Percentiles rank a stretch among this genome's conserved stretches.
Evolutionary conservation across 805 yeast species (phyloP).

Genomic region (Candida coquimbonensis): DNA sequence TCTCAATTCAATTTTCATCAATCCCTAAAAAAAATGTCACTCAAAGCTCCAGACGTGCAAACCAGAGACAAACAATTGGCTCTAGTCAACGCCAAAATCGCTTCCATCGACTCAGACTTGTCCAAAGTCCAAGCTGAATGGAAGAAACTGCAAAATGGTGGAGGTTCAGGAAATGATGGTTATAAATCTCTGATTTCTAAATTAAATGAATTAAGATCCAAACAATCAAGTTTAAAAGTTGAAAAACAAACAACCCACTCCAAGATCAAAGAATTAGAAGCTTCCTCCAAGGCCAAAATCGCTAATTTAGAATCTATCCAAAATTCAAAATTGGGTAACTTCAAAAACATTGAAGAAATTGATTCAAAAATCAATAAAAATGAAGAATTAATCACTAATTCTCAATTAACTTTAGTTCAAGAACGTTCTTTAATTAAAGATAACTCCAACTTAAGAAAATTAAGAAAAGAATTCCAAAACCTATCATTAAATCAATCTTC

Average conservation of each 20-base stretch:
- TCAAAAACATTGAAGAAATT: slow-evolving; percentile 61
- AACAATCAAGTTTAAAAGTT: slow-evolving; percentile 40
- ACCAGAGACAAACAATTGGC: slow-evolving; percentile 42
- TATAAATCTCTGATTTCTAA: slow-evolving; percentile 34
- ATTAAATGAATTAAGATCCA: slow-evolving; percentile 38
- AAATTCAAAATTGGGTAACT: slow-evolving; percentile 50
- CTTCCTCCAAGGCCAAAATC: slow-evolving; percentile 64
- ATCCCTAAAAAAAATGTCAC: slow-evolving; percentile 24
- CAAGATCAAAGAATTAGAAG: slow-evolving; percentile 66
- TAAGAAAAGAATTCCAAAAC: slow-evolving; percentile 68
- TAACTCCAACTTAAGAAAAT: slow-evolving; percentile 73
- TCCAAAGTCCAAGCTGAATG: slow-evolving; percentile 40
- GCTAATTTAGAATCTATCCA: slow-evolving; percentile 66
- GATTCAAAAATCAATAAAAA: slow-evolving; percentile 57
- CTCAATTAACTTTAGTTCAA: slow-evolving; percentile 78
- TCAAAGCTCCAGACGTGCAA: slow-evolving; percentile 70
- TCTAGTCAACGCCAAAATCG: slow-evolving; percentile 35
- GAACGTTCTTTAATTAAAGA: slow-evolving; percentile 84
- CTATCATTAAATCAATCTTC: slow-evolving; percentile 71
- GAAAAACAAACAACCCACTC: slow-evolving; percentile 43
- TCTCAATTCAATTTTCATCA: too few relatives aligned
- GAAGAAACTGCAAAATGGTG: slow-evolving; percentile 28
- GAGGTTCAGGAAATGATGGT: neutral
- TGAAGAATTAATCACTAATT: slow-evolving; percentile 71
- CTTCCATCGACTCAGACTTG: slow-evolving; percentile 5